A percentile compares a stretch with the other conserved stretches of the same genome.
Conservation (phyloP, 331 rosid genomes). For the Erythrophleum ivorense region DNA sequence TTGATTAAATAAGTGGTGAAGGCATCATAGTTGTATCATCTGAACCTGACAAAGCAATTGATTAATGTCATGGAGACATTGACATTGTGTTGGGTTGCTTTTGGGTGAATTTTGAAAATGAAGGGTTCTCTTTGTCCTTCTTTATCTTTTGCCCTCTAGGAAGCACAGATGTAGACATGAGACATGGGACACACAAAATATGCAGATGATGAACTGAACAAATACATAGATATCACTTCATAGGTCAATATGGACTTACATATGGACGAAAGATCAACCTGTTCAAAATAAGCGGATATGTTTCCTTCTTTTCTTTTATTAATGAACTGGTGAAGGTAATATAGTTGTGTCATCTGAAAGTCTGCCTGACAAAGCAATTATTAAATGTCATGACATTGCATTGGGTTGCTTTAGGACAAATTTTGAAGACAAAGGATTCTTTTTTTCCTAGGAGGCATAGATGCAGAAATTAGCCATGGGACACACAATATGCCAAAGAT, state of each 20-base stretch:
- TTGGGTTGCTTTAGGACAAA: not conserved
- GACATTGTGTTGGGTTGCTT: not conserved
- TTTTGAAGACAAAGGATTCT: not conserved
- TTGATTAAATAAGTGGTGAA: constrained; percentile 9
- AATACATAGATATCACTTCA: not conserved
- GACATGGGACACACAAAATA: not conserved
- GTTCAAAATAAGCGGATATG: not conserved
- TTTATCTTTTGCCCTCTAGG: not conserved
- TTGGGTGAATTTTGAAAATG: not conserved
- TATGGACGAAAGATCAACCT: not conserved
- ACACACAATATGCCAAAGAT: not conserved
- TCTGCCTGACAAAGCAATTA: not conserved
- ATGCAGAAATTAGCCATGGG: not conserved
- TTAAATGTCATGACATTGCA: not conserved
- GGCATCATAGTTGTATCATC: not conserved
- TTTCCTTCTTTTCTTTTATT: constrained; percentile 1
- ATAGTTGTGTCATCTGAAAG: not conserved
- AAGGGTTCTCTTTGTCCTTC: not conserved
- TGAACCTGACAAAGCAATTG: constrained; percentile 20
- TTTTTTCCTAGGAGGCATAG: not conserved
- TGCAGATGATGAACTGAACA: not conserved
- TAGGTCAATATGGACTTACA: not conserved
- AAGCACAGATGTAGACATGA: not conserved
- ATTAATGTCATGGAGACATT: not conserved
- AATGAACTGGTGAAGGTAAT: constrained; percentile 15